phyloP scores from a whole-genome alignment of 2,329 filamentous ascomycete species.

The Calonectria honghensis region DNA sequence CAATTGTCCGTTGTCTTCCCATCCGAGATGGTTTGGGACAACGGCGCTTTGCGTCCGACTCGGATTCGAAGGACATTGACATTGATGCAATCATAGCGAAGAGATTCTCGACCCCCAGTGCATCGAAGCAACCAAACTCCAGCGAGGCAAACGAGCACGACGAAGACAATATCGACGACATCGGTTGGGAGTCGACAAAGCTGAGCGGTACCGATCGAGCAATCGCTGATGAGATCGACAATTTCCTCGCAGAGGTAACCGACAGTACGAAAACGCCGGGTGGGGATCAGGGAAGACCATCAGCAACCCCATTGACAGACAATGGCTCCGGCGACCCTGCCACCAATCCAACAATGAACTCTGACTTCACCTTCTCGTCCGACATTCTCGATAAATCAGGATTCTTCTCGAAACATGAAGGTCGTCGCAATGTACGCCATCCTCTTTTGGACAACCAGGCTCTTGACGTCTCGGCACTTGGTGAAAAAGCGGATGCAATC shows the following conservation, averaged over 20 bases:
- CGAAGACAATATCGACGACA: neutral
- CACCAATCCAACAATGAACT: slow-evolving; percentile 20
- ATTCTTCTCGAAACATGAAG: neutral
- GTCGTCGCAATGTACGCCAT: slow-evolving; percentile 48
- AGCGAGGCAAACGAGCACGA: neutral
- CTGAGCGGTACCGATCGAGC: neutral
- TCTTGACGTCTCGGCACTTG: slow-evolving; percentile 60
- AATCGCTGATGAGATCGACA: slow-evolving; percentile 30
- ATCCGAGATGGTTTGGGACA: slow-evolving; percentile 37
- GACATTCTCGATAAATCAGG: slow-evolving; percentile 27
- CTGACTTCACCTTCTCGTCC: slow-evolving; percentile 17
- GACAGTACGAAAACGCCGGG: neutral
- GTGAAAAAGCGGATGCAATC: slow-evolving; percentile 65
- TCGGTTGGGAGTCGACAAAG: neutral
- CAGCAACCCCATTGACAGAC: neutral
- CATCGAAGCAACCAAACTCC: neutral
- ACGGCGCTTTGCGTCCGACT: slow-evolving; percentile 54
- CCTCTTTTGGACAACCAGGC: slow-evolving; percentile 55
- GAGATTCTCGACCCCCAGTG: neutral
- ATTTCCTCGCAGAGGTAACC: slow-evolving; percentile 15
- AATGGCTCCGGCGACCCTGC: neutral
- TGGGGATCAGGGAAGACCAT: neutral
- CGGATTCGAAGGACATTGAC: slow-evolving; percentile 46
- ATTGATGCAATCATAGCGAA: slow-evolving; percentile 52
- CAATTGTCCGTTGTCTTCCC: slow-evolving; percentile 38